Conservation (phyloP, 208 protist species). For the Trypanosoma boissoni region DNA sequence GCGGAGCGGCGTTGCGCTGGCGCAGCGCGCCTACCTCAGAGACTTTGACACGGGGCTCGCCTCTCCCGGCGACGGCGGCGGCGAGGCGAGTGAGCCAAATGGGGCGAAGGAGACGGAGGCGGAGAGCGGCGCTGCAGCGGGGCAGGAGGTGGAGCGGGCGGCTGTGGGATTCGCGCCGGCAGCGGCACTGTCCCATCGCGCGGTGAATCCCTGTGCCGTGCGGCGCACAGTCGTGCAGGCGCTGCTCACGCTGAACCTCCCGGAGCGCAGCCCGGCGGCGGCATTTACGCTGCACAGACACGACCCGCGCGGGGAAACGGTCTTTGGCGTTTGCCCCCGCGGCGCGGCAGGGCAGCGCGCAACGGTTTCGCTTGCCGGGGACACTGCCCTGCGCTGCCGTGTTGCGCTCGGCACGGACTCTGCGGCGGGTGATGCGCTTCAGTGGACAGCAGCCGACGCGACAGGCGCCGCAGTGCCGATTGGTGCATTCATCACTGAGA, state of each 20-base stretch:
- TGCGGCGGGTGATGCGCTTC: no score
- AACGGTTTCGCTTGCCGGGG: constrained; percentile 14
- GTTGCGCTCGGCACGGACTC: no score
- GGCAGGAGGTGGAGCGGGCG: constrained; percentile 2
- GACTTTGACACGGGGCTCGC: constrained; percentile 16
- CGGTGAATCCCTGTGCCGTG: constrained; percentile 12
- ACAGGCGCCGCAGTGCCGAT: no score
- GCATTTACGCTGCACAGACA: constrained; percentile 25
- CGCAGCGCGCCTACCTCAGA: constrained; percentile 8
- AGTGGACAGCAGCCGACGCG: no score
- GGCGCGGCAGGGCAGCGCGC: constrained; percentile 21
- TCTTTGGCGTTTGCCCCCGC: constrained; percentile 27
- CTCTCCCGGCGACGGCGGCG: no score
- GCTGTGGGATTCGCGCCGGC: not conserved
- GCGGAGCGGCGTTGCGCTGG: constrained; percentile 17
- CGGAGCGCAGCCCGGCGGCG: constrained; percentile 31
- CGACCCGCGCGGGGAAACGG: constrained; percentile 22
- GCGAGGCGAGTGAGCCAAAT: not conserved
- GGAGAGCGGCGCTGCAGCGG: not conserved
- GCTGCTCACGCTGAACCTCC: constrained; percentile 32
- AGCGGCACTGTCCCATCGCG: not conserved
- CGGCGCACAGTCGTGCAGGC: constrained; percentile 31
- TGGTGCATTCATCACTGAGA: constrained; percentile 19
- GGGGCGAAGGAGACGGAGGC: no score
- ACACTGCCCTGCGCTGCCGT: constrained; percentile 7